Evolutionary conservation across 371 early-diverging fungal species (phyloP), one percentile per base, ranked within the genome.

Genomic region (Circinella minor): DNA sequence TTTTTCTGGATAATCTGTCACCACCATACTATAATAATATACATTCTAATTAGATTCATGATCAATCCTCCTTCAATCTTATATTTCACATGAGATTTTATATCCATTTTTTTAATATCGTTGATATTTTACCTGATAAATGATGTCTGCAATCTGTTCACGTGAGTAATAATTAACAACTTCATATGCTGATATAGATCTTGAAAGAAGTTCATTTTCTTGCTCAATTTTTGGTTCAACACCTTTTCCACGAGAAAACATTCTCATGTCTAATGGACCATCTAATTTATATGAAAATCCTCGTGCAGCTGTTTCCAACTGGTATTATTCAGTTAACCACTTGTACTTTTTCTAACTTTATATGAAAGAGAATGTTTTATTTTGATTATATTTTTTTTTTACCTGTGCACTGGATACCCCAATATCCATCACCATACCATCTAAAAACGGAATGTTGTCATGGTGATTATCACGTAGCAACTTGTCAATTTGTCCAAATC

Each of bases 391-490:
- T 2, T 6, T 43, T 9, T 43, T 6, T 43, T 47, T 36, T 77
- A 86, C 77, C 65, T 89, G 89, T 43, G 84, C 85, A 68, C 87
- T 87, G 48, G 87, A 88, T 6, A 94, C 84, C 54, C 94, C 93
- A 66, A 94, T 86, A 71, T 94, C 94, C 75, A 91, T 87, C 14
- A 92, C 81, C 48, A 91, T 85, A 13, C 92, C 94, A 78, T 90
- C 89, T 49, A 90, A 78, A 61, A 83, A 84, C 9, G 81, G 82
- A 1, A 63, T 17, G 11, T 82, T 84, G 43, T 43, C 43, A 11
- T 43, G 43, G 11, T 43, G 43, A 39, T 13, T n/a, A 20, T 27
- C 54, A n/a, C 51, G n/a, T 36, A 74, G 68, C 43, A 76, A 71
- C 7, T 17, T 63, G 37, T 69, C 51, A 2, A 89, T 74, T 36